A percentile compares a stretch with the other conserved stretches of the same genome.
phyloP scores from a whole-genome alignment of 2,329 filamentous ascomycete genomes.

The Hypoxylon sp. region DNA sequence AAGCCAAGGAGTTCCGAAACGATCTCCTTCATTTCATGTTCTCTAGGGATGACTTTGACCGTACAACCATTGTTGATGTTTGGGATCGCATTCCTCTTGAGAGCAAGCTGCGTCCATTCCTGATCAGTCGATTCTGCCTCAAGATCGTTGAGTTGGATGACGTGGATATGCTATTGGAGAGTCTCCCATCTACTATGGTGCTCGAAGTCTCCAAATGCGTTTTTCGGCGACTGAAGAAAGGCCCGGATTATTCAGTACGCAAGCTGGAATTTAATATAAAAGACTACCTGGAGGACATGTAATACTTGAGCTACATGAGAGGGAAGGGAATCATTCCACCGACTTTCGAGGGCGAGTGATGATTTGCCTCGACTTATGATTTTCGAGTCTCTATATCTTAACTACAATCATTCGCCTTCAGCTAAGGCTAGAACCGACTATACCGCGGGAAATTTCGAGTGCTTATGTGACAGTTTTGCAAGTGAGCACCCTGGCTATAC shows the following conservation, averaged over 20 bases:
- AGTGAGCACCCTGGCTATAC: background rate
- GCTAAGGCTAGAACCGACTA: background rate
- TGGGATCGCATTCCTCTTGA: background rate
- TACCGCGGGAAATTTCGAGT: background rate
- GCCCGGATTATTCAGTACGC: background rate
- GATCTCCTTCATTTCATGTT: conserved; percentile 13
- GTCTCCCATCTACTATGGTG: background rate
- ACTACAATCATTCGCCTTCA: background rate
- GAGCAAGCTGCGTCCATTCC: background rate
- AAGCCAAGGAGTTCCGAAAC: conserved; percentile 30
- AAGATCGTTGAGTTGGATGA: background rate
- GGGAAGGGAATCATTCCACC: background rate
- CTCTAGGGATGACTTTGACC: background rate
- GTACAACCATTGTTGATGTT: background rate
- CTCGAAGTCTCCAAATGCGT: background rate
- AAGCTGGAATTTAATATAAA: background rate
- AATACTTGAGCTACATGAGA: background rate
- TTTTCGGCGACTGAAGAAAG: background rate
- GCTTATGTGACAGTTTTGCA: background rate
- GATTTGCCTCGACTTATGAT: background rate
- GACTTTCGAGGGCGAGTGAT: background rate
- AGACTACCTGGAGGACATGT: background rate
- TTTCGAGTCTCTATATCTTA: background rate
- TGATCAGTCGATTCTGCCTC: background rate
- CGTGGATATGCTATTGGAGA: background rate